These are phyloP conservation scores for Emericellopsis atlantica DNA, from an alignment of 2,329 filamentous ascomycete species.

Conservation along the genomic window DNA sequence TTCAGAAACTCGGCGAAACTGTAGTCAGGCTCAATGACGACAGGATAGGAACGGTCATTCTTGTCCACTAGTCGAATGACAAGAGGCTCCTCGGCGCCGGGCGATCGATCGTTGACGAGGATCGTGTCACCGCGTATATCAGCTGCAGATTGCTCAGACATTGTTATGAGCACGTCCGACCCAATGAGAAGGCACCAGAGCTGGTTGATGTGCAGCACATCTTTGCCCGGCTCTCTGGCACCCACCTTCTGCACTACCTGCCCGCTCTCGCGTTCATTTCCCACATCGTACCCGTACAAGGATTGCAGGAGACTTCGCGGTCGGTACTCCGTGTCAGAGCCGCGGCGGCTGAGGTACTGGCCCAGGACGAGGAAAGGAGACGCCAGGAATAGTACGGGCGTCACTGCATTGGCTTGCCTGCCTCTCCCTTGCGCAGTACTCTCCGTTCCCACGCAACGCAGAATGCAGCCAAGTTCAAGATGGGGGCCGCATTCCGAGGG, in stretches of 20 bases:
- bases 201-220: conserved; percentile 3
- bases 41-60: neutral
- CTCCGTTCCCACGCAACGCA: conserved; percentile 1
- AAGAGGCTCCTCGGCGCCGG: neutral
- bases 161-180: conserved; percentile 1
- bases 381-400: conserved; percentile 2
- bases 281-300: conserved; percentile 3
- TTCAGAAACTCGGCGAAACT: conserved; percentile 1
- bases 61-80: neutral
- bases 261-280: neutral
- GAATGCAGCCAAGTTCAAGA: conserved; percentile 1
- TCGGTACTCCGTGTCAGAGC: neutral
- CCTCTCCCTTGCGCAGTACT: neutral
- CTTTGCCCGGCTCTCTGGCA: neutral
- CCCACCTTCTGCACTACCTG: conserved; percentile 1
- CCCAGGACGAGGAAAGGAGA: neutral
- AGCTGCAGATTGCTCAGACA: conserved; percentile 1
- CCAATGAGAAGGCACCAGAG: conserved; percentile 3
- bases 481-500: conserved; percentile 1
- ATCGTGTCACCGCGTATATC: conserved; percentile 1
- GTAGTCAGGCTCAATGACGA: conserved; percentile 1
- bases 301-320: conserved; percentile 1
- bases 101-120: neutral
- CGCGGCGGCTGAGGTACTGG: neutral
- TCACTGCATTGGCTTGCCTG: neutral